A percentile compares a stretch with the other conserved stretches of the same genome.
phyloP scores from a whole-genome alignment of 1,139 yeast genomes.

The Geotrichum macrosporum region DNA sequence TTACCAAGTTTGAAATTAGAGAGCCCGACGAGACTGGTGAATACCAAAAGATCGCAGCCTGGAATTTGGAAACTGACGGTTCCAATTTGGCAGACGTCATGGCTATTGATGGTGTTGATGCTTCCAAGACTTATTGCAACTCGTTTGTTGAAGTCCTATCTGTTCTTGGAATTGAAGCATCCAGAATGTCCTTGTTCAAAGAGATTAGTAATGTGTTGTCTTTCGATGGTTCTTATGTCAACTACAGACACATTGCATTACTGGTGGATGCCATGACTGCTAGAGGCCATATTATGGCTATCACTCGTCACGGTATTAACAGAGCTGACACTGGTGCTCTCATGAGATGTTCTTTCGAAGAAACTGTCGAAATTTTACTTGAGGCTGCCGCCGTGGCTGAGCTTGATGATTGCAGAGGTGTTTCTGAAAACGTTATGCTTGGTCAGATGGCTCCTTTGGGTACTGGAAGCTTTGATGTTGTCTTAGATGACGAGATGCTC shows the following conservation, averaged over 20 bases:
- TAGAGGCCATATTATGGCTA: slow-evolving; percentile 97
- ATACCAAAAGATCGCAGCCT: slow-evolving; percentile 81
- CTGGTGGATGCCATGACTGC: slow-evolving; percentile 98
- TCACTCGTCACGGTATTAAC: slow-evolving; percentile 99
- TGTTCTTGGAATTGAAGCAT: slow-evolving; percentile 97
- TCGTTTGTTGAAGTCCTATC: slow-evolving; percentile 93
- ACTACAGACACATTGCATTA: slow-evolving; percentile 96
- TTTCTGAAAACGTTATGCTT: slow-evolving; percentile 93
- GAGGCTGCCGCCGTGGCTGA: slow-evolving; percentile 99
- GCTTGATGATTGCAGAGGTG: slow-evolving; percentile 96
- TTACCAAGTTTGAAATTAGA: slow-evolving; percentile 86
- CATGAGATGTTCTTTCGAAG: slow-evolving; percentile 99
- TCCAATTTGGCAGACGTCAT: slow-evolving; percentile 92
- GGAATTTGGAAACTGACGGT: slow-evolving; percentile 99
- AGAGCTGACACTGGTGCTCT: slow-evolving; percentile 98
- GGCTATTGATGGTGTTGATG: slow-evolving; percentile 92
- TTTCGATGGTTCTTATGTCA: slow-evolving; percentile 98
- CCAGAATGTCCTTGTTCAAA: slow-evolving; percentile 86
- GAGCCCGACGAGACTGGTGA: slow-evolving; percentile 82
- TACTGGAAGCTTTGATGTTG: slow-evolving; percentile 95
- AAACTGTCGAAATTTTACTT: slow-evolving; percentile 92
- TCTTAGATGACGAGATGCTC: slow-evolving; percentile 87
- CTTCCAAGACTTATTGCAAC: slow-evolving; percentile 85
- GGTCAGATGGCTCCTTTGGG: slow-evolving; percentile 99
- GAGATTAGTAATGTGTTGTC: slow-evolving; percentile 97